Evolutionary conservation across 164 flowering plant genomes (phyloP), one percentile per base, ranked within the genome.

Genomic region (Vitis riparia): DNA sequence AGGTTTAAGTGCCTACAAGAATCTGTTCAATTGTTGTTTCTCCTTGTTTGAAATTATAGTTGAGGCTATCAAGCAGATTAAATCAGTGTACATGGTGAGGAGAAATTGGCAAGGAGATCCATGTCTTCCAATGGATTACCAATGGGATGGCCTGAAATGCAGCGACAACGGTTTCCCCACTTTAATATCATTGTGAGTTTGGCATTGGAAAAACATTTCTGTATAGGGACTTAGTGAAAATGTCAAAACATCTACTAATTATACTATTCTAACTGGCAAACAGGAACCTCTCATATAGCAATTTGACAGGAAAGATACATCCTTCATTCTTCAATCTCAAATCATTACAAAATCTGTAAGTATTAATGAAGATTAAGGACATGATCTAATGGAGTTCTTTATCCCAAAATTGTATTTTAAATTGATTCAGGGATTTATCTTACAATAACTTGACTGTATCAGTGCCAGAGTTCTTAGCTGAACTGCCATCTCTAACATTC

Each of bases 101-200:
- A 80, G 65, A 65, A 74, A 82, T 63, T 87, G 88, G 91, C 75
- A 76, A 57, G 88, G 87, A 32, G 89, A 87, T 76, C 91, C 91
- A 32, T 87, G 91, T 62, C 58, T 32, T 5, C 91, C 91, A 0
- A 16, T 23, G 27, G 59, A 16, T 14, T 80, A 63, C 69, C 11
- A 23, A 1, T 87, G 91, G 91, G 68, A 67, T 44, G 91, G 85
- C n/a, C 48, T 85, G 16, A 70, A 66, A 2, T 87, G 87, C 79
- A 77, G 75, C 58, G 62, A 66, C 51, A 27, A 59, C 47, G 71
- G 63, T 27, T 9, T 62, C n/a, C 74, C 80, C 14, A 71, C 63
- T 14, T 76, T 84, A 17, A 65, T 70, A 16, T 71, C 76, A 29
- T 65, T 84, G 87, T 82, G 70, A 77, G 83, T 75, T 8, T 2